Evolutionary conservation across 192 early-diverging fungal genomes (phyloP), one percentile per base, ranked within the genome.

Genomic region (Backusella morwellensis): DNA sequence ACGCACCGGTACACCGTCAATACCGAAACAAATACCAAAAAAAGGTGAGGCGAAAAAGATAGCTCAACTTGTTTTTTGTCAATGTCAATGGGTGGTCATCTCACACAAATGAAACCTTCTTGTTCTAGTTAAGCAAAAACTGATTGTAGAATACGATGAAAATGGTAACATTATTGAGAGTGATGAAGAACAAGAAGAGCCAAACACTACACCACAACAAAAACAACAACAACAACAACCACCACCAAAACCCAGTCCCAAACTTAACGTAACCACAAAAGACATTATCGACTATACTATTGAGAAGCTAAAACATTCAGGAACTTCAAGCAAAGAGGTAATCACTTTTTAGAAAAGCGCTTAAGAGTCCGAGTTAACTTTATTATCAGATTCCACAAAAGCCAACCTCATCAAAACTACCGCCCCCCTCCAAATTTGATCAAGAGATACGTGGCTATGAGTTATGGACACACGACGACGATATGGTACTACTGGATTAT

Each of bases 381-480:
- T 44, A 44, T 42, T 5, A 42, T 19, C 15, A 44, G 29, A 50
- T 72, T 1, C 14, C 68, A 70, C 26, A 36, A 70, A 11, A 19
- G 41, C 7, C 68, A 70, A 3, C n/a, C 40, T 12, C 68, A 70
- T 12, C 68, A 70, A 68, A 32, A 54, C 67, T 80, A 35, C 63
- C 67, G 14, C 66, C 35, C 1, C 75, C 75, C n/a, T 19, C 70
- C 15, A 81, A 81, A 35, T 73, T 54, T 35, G 73, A 72, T 56
- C 76, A 77, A 35, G 40, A 47, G 14, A 77, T 77, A 42, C 75
- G 70, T 40, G 73, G 69, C 2, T 78, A 75, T 44, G 80, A 82
- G 68, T 23, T 75, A 52, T 82, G 80, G 80, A 82, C 80, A 2
- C 68, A 71, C 42, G 34, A 82, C 14, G 80, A 82, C 73, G 80